Evolutionary conservation across 2,329 filamentous ascomycete species (phyloP).

Genomic region (Penicillium verrucosum): DNA sequence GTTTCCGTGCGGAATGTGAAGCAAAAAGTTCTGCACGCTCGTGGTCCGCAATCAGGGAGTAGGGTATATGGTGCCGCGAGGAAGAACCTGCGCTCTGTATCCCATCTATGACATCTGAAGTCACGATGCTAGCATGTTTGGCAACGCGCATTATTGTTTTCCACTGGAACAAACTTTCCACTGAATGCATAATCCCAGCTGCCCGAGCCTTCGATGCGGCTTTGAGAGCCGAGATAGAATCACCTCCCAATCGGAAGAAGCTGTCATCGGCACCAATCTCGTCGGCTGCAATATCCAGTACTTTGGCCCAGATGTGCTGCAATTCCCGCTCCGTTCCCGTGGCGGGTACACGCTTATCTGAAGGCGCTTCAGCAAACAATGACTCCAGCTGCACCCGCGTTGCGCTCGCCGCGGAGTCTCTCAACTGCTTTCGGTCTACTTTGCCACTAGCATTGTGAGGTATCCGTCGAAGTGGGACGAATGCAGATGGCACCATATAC

Average conservation of each 20-base stretch:
- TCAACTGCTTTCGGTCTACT: slow-evolving; percentile 7
- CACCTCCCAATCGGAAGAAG: slow-evolving; percentile 13
- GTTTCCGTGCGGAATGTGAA: not conserved
- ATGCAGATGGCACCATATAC: slow-evolving; percentile 11
- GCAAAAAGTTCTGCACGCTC: not conserved
- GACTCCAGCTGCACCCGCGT: slow-evolving; percentile 1
- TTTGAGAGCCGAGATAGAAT: slow-evolving; percentile 10
- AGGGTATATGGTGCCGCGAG: not conserved
- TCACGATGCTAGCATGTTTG: not conserved
- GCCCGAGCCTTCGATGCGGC: slow-evolving; percentile 1
- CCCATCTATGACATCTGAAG: not conserved
- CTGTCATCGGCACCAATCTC: slow-evolving; percentile 6
- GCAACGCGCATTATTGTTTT: slow-evolving; percentile 2
- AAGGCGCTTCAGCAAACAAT: not conserved
- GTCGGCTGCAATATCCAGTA: not conserved
- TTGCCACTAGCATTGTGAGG: slow-evolving; percentile 6
- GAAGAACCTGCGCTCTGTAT: not conserved
- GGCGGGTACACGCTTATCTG: not conserved
- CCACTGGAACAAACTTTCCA: slow-evolving; percentile 6
- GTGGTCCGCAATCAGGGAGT: not conserved
- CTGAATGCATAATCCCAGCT: not conserved
- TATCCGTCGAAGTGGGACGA: slow-evolving; percentile 4
- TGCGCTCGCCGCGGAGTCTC: not conserved
- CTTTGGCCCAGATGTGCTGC: slow-evolving; percentile 6
- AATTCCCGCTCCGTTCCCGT: not conserved